These are phyloP conservation scores for Gleditsia sinensis DNA, from an alignment of 306 rosid genomes.

Conservation along the genomic window DNA sequence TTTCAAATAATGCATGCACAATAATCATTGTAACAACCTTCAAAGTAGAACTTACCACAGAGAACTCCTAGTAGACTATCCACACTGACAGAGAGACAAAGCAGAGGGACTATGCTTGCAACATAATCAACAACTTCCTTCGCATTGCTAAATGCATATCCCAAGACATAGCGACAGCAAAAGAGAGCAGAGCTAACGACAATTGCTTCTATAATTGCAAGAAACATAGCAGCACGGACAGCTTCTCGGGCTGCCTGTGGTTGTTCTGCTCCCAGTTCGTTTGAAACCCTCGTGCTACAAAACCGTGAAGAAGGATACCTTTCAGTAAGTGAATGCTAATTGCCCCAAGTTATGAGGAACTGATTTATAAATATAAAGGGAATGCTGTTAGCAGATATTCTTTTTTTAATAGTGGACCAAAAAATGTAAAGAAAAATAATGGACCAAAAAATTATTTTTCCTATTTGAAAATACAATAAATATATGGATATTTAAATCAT, in stretches of 20 bases:
- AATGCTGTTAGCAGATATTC: too few relatives aligned
- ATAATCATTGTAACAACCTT: neutral
- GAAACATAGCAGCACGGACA: conserved; percentile 30
- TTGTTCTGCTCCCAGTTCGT: conserved; percentile 54
- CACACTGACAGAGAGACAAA: conserved; percentile 41
- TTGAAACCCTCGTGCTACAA: conserved; percentile 53
- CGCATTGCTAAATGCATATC: conserved; percentile 48
- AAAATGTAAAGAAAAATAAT: too few relatives aligned
- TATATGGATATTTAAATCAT: too few relatives aligned
- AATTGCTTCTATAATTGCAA: conserved; percentile 37
- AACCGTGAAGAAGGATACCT: neutral
- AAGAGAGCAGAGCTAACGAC: conserved; percentile 37
- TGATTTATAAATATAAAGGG: too few relatives aligned
- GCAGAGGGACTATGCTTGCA: conserved; percentile 42
- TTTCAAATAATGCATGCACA: neutral
- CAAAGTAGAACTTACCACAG: conserved; percentile 35
- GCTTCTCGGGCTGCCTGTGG: conserved; percentile 42
- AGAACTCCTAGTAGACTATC: conserved; percentile 40
- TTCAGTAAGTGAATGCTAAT: too few relatives aligned
- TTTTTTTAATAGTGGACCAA: too few relatives aligned
- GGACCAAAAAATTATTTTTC: too few relatives aligned
- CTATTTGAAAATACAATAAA: too few relatives aligned
- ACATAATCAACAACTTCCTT: conserved; percentile 42
- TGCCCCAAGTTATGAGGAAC: too few relatives aligned
- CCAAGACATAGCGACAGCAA: too few relatives aligned